These are phyloP conservation scores for Discostella pseudostelligera DNA, from an alignment of 108 stramenopile genomes.

Conservation along the genomic window DNA sequence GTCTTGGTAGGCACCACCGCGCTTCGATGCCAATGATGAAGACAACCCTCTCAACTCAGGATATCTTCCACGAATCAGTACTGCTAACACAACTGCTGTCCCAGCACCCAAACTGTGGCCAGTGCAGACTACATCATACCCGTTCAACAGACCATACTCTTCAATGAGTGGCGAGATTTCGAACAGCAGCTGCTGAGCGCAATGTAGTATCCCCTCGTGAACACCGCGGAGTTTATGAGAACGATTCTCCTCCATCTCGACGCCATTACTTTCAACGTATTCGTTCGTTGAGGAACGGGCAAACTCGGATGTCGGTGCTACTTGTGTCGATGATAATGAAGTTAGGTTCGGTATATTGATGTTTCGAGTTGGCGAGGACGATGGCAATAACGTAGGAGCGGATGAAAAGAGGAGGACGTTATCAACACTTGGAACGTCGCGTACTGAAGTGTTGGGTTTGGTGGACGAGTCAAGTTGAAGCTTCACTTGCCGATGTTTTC, in stretches of 20 bases:
- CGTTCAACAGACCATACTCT: constrained; percentile 41
- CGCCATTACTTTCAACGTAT: constrained; percentile 24
- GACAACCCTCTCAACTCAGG: constrained; percentile 29
- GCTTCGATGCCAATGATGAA: not conserved
- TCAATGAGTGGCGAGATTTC: constrained; percentile 49
- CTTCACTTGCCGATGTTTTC: not conserved
- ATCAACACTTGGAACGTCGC: not conserved
- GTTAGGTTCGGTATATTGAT: not conserved
- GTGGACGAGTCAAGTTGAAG: not conserved
- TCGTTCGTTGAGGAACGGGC: constrained; percentile 7
- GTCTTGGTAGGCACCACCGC: not conserved
- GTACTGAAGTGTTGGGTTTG: not conserved
- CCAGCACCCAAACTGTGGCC: constrained; percentile 73
- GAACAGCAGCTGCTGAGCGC: constrained; percentile 39
- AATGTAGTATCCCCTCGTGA: constrained; percentile 47
- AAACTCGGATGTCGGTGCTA: not conserved
- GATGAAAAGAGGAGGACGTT: constrained; percentile 19
- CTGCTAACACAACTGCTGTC: constrained; percentile 49
- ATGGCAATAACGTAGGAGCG: not conserved
- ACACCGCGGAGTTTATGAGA: constrained; percentile 43
- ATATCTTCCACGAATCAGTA: constrained; percentile 57
- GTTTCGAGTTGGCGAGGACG: not conserved
- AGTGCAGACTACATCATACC: constrained; percentile 49
- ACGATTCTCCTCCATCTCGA: constrained; percentile 41
- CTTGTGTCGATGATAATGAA: constrained; percentile 1